A percentile compares a stretch with the other conserved stretches of the same genome.
Conservation (phyloP, 768 basidiomycete genomes). For the Amanita inopinata region DNA sequence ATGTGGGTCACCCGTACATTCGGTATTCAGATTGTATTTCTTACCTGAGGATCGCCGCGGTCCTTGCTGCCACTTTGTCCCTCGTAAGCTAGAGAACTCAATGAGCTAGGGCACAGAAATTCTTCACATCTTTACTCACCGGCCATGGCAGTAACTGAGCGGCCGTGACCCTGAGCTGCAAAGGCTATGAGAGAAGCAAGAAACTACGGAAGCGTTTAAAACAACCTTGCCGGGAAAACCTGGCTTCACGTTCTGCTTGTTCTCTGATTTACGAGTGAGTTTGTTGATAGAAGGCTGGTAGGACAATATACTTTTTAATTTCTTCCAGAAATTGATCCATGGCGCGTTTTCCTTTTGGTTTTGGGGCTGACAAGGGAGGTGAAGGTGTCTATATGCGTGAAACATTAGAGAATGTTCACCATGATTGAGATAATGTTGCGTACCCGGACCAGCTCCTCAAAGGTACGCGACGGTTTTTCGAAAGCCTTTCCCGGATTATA, state of each 20-base stretch:
- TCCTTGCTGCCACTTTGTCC: constrained; percentile 87
- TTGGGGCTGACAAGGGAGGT: constrained; percentile 42
- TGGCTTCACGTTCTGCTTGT: constrained; percentile 84
- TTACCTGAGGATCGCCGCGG: constrained; percentile 76
- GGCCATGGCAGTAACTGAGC: constrained; percentile 87
- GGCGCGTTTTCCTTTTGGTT: constrained; percentile 87
- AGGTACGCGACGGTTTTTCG: constrained; percentile 15
- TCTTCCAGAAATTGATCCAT: constrained; percentile 97
- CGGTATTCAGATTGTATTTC: constrained; percentile 10
- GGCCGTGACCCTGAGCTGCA: constrained; percentile 46
- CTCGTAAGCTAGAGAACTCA: constrained; percentile 57
- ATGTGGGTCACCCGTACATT: neutral
- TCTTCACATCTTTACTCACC: constrained; percentile 32
- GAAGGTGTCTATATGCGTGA: constrained; percentile 40
- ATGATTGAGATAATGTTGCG: constrained; percentile 8
- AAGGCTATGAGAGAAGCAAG: constrained; percentile 5
- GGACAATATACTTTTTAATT: constrained; percentile 85
- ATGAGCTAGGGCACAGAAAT: neutral
- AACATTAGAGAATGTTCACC: constrained; percentile 4
- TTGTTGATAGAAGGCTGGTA: too few relatives aligned
- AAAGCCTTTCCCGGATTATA: constrained; percentile 33
- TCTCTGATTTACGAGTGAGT: constrained; percentile 60
- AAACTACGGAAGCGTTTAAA: neutral
- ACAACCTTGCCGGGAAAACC: constrained; percentile 62
- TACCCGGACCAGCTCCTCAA: constrained; percentile 18